Conservation (phyloP, 441 rosid species). For the Pelargonium citronellum region DNA sequence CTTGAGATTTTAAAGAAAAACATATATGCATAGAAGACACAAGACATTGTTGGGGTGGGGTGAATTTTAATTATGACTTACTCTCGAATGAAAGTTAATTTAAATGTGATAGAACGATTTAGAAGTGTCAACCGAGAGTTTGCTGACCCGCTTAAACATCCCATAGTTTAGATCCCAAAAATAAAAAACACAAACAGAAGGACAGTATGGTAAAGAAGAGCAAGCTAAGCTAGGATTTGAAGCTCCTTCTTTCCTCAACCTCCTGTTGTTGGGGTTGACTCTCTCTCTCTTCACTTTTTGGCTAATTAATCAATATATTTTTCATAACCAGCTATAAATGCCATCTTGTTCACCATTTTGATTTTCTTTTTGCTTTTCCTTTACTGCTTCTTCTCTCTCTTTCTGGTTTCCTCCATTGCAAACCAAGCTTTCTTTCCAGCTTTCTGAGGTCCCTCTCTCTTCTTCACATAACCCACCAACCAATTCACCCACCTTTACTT, state of each 20-base stretch:
- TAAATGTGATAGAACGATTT: no score
- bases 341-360: constrained; percentile 23
- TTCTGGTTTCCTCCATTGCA: constrained; percentile 70
- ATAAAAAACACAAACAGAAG: neutral
- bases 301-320: neutral
- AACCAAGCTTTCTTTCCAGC: constrained; percentile 68
- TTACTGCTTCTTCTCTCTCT: constrained; percentile 35
- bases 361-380: constrained; percentile 38
- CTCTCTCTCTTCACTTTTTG: neutral
- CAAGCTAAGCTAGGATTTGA: constrained; percentile 5
- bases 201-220: constrained; percentile 4
- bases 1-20: no score
- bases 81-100: no score
- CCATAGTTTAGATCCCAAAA: neutral
- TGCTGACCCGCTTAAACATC: no score
- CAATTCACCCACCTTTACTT: constrained; percentile 38
- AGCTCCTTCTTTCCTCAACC: neutral
- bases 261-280: neutral
- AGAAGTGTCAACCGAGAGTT: no score
- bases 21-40: no score
- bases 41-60: no score
- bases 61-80: no score
- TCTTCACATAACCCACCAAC: constrained; percentile 36
- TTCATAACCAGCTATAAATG: constrained; percentile 35
- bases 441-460: constrained; percentile 24